phyloP scores from a whole-genome alignment of 495 filamentous ascomycete genomes.

The Lasiosphaeria ovina region DNA sequence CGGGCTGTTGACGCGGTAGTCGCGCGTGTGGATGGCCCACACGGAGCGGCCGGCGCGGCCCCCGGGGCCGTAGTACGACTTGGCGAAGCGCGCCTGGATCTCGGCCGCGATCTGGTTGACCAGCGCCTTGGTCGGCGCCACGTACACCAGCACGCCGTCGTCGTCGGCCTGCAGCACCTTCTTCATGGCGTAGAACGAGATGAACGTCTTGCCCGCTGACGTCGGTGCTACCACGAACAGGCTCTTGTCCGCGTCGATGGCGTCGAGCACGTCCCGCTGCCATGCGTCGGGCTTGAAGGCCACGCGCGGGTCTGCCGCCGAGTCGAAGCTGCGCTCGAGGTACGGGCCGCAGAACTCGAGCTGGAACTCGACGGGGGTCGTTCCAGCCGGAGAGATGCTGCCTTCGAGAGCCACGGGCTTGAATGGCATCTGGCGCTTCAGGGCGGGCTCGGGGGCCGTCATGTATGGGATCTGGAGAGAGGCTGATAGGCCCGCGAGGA shows the following conservation, averaged over 20 bases:
- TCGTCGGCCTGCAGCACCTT: constrained; percentile 64
- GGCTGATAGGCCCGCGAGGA: constrained; percentile 7
- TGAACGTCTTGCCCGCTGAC: constrained; percentile 58
- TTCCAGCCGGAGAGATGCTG: constrained; percentile 2
- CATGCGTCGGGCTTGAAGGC: constrained; percentile 71
- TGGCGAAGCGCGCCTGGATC: constrained; percentile 61
- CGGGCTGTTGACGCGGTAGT: constrained; percentile 68
- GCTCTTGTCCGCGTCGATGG: constrained; percentile 64
- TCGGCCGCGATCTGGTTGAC: constrained; percentile 84
- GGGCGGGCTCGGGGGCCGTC: not conserved
- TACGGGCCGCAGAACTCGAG: constrained; percentile 67
- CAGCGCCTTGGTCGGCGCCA: constrained; percentile 78
- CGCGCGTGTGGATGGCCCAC: constrained; percentile 77
- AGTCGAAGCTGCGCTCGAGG: constrained; percentile 70
- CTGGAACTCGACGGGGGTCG: constrained; percentile 55
- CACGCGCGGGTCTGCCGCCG: constrained; percentile 61
- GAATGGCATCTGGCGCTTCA: constrained; percentile 8
- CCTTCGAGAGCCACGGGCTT: constrained; percentile 2
- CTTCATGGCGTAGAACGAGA: constrained; percentile 75
- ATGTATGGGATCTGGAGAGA: constrained; percentile 6
- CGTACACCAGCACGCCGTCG: constrained; percentile 69
- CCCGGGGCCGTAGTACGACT: constrained; percentile 40
- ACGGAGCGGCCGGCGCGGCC: constrained; percentile 57
- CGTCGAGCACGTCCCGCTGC: constrained; percentile 72
- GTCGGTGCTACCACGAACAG: constrained; percentile 77